A percentile compares a stretch with the other conserved stretches of the same genome.
Conservation (phyloP, 2,329 filamentous ascomycete species). For the Aspergillus bombycis region DNA sequence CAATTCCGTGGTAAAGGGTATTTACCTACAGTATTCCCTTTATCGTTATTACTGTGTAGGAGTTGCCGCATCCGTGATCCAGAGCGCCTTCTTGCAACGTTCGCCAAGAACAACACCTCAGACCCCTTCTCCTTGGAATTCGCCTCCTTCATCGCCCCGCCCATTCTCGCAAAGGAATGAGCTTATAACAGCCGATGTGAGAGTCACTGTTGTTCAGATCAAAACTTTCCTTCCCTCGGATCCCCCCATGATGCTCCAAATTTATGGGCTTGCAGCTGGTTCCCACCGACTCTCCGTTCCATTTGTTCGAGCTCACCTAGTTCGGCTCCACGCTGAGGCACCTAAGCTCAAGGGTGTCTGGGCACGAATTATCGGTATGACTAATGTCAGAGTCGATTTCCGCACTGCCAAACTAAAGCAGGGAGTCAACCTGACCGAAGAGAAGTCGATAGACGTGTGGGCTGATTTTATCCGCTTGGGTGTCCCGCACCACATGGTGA, state of each 20-base stretch:
- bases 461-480: constrained; percentile 85
- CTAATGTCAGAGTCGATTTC: constrained; percentile 77
- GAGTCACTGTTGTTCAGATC: constrained; percentile 78
- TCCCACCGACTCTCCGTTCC: constrained; percentile 86
- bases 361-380: constrained; percentile 84
- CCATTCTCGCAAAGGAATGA: constrained; percentile 53
- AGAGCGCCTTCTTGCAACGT: constrained; percentile 62
- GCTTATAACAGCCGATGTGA: constrained; percentile 79
- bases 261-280: constrained; percentile 80
- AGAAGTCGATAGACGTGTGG: constrained; percentile 81
- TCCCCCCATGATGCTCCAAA: constrained; percentile 86
- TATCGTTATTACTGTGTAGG: constrained; percentile 90
- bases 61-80: constrained; percentile 76
- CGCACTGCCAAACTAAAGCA: constrained; percentile 74
- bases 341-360: constrained; percentile 82
- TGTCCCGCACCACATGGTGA: constrained; percentile 86
- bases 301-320: constrained; percentile 74
- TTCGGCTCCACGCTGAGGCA: constrained; percentile 84
- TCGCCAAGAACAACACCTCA: constrained; percentile 20
- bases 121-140: constrained; percentile 14
- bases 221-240: constrained; percentile 88
- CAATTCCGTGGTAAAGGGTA: constrained; percentile 75
- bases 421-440: constrained; percentile 64
- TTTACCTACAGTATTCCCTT: constrained; percentile 86
- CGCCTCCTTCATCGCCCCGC: constrained; percentile 32